Evolutionary conservation across 2,329 filamentous ascomycete genomes (phyloP).

Genomic region (Periconia macrospinosa): DNA sequence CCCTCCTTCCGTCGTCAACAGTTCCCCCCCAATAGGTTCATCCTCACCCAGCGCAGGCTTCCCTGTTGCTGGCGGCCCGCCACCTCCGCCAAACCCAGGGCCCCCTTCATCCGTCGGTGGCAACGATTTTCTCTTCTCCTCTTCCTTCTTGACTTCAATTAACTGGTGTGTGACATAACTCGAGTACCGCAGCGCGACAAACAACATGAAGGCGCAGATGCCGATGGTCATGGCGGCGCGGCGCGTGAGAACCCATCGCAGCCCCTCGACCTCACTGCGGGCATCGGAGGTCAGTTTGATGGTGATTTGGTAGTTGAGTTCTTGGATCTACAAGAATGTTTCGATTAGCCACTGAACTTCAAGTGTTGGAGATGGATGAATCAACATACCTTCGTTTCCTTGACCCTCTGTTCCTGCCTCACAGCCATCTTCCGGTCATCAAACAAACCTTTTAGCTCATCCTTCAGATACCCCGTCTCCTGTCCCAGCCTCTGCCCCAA

Average conservation of each 20-base stretch:
- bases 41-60: slow-evolving; percentile 10
- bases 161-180: slow-evolving; percentile 44
- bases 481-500: slow-evolving; percentile 81
- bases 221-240: slow-evolving; percentile 64
- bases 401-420: slow-evolving; percentile 79
- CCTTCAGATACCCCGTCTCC: slow-evolving; percentile 78
- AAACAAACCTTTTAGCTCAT: slow-evolving; percentile 93
- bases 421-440: slow-evolving; percentile 95
- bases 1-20: slow-evolving; percentile 34
- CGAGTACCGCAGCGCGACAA: slow-evolving; percentile 45
- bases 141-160: slow-evolving; percentile 44
- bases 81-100: not conserved
- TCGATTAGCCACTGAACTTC: slow-evolving; percentile 9
- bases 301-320: slow-evolving; percentile 95
- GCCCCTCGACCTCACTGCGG: slow-evolving; percentile 86
- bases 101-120: slow-evolving; percentile 16
- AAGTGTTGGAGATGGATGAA: not conserved
- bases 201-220: slow-evolving; percentile 48
- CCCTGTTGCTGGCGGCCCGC: slow-evolving; percentile 6
- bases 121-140: slow-evolving; percentile 15
- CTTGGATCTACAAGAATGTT: slow-evolving; percentile 70
- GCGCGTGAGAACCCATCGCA: slow-evolving; percentile 80
- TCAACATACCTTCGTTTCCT: slow-evolving; percentile 76
- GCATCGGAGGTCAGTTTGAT: slow-evolving; percentile 86
- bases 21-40: slow-evolving; percentile 31